A percentile compares a stretch with the other conserved stretches of the same genome.
These are phyloP conservation scores for Hypocrella siamensis DNA, from an alignment of 2,329 filamentous ascomycete genomes.

Conservation along the genomic window DNA sequence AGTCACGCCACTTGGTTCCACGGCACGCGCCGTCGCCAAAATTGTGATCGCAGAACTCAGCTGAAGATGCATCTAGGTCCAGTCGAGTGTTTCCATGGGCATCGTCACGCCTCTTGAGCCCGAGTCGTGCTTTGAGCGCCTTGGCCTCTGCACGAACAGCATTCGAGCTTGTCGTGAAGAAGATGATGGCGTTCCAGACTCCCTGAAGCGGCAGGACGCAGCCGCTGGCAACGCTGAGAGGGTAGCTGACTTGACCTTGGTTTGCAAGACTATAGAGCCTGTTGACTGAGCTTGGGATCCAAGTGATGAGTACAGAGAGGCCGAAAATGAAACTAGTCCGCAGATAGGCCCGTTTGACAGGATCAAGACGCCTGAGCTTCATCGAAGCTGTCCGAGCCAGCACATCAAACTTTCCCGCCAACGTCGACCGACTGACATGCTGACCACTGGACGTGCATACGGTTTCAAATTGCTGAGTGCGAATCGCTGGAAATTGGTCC, in stretches of 20 bases:
- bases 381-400: slow-evolving; percentile 13
- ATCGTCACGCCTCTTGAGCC: slow-evolving; percentile 2
- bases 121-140: slow-evolving; percentile 6
- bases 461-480: slow-evolving; percentile 12
- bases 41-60: too few species aligned
- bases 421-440: slow-evolving; percentile 3
- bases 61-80: too few species aligned
- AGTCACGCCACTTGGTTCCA: too few species aligned
- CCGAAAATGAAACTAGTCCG: slow-evolving; percentile 46
- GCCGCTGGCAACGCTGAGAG: slow-evolving; percentile 51
- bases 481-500: slow-evolving; percentile 1
- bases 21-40: too few species aligned
- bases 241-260: slow-evolving; percentile 34
- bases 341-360: slow-evolving; percentile 42
- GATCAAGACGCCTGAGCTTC: slow-evolving; percentile 25
- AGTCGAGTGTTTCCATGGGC: slow-evolving; percentile 9
- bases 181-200: slow-evolving; percentile 67
- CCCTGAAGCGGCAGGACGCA: slow-evolving; percentile 64
- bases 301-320: slow-evolving; percentile 41
- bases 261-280: slow-evolving; percentile 51
- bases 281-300: slow-evolving; percentile 56
- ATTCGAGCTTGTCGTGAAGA: slow-evolving; percentile 48
- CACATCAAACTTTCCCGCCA: slow-evolving; percentile 10
- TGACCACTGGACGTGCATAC: slow-evolving; percentile 12
- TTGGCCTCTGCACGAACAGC: slow-evolving; percentile 12